Percentiles rank a stretch among this genome's conserved stretches.
These are phyloP conservation scores for Arbutus unedo DNA, from an alignment of 148 eudicot species.

Conservation along the genomic window DNA sequence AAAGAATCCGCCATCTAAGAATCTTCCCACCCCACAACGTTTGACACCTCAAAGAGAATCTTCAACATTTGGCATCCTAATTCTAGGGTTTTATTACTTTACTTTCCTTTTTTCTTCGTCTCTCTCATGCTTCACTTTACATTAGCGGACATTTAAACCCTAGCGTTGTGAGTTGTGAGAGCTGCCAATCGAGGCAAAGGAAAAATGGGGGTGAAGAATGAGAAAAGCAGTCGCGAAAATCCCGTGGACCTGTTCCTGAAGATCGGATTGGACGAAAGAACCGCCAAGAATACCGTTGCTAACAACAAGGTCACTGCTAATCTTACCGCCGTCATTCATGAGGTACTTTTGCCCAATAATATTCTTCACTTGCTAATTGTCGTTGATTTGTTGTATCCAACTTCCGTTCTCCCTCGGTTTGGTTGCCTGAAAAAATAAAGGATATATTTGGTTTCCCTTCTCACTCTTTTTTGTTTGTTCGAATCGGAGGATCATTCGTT, in stretches of 20 bases:
- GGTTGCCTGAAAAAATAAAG: background rate
- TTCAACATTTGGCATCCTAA: background rate
- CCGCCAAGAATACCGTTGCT: slow-evolving; percentile 74
- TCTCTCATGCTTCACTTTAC: background rate
- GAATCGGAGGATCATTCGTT: too few relatives aligned
- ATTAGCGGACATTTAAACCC: background rate
- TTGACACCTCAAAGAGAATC: background rate
- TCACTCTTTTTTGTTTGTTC: too few relatives aligned
- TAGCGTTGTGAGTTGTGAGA: background rate
- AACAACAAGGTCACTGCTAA: slow-evolving; percentile 83
- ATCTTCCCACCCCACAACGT: background rate
- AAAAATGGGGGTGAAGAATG: slow-evolving; percentile 34
- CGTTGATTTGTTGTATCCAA: background rate
- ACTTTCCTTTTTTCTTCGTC: background rate
- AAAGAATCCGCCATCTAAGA: background rate
- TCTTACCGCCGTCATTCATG: slow-evolving; percentile 73
- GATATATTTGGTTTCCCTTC: background rate
- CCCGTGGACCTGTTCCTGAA: slow-evolving; percentile 57
- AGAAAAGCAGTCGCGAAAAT: slow-evolving; percentile 23
- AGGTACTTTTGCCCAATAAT: slow-evolving; percentile 40
- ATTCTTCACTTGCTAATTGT: slow-evolving; percentile 3
- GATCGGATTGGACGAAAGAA: slow-evolving; percentile 68
- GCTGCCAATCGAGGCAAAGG: too few relatives aligned
- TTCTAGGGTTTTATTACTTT: background rate
- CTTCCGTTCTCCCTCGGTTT: background rate